Conservation (phyloP, 2,329 filamentous ascomycete species). For the Hypomyces perniciosus region DNA sequence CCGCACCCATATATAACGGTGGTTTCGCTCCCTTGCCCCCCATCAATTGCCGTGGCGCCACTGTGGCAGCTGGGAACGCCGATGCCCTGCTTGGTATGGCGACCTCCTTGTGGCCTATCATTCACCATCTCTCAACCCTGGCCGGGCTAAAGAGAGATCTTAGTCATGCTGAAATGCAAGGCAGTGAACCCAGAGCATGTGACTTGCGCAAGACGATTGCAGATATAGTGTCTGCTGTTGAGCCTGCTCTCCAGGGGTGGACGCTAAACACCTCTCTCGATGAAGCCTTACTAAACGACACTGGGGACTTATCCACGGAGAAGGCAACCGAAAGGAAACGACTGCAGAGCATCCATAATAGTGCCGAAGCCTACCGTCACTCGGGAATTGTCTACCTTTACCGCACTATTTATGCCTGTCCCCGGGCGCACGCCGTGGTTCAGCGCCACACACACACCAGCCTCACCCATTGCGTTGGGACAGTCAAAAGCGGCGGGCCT, state of each 20-base stretch:
- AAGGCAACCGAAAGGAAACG: constrained; percentile 12
- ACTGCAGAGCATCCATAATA: constrained; percentile 52
- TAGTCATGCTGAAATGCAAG: constrained; percentile 36
- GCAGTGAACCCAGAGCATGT: constrained; percentile 38
- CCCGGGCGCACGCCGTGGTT: constrained; percentile 42
- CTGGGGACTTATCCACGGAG: constrained; percentile 20
- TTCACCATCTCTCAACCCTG: constrained; percentile 54
- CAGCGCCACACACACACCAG: constrained; percentile 48
- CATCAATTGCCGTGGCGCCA: constrained; percentile 37
- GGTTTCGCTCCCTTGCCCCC: constrained; percentile 42
- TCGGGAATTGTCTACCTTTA: constrained; percentile 54
- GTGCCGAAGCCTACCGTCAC: constrained; percentile 55
- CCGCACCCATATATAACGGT: constrained; percentile 46
- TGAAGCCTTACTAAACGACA: constrained; percentile 16
- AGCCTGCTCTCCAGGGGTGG: constrained; percentile 50
- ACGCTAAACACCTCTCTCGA: constrained; percentile 43
- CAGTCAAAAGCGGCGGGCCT: constrained; percentile 50
- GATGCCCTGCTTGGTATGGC: constrained; percentile 57
- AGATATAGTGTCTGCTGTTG: constrained; percentile 48
- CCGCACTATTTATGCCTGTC: constrained; percentile 45
- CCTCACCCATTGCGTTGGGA: constrained; percentile 48
- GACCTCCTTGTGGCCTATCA: constrained; percentile 57
- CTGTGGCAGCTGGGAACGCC: constrained; percentile 45
- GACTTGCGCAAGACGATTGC: constrained; percentile 46
- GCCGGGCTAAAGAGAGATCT: constrained; percentile 47